Evolutionary conservation across 1,284 basidiomycete species (phyloP), one percentile per base, ranked within the genome.

Genomic region (Tranzscheliella williamsii): DNA sequence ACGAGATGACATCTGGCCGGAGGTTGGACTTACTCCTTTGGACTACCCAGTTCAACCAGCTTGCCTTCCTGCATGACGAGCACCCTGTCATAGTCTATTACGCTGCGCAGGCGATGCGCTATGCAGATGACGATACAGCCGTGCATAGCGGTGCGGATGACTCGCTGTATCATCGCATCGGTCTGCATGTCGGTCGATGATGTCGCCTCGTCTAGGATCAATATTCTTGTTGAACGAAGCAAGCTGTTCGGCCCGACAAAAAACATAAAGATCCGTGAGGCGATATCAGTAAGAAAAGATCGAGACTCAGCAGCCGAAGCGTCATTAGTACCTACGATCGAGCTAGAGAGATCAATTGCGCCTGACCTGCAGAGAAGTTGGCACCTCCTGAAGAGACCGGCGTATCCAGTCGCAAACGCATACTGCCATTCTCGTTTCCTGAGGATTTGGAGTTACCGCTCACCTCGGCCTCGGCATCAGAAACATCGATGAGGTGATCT

Each of bases 351-450:
- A 92, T 84, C 3, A 92, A 81, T 78, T 92, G 90, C 16, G 88
- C 76, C 70, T 93, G 89, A 4, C 90, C 90, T 53, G 88, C 87
- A 2, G 87, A 89, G 70, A 91, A 89, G 79, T 91, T 91, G 45
- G 84, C 82, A 5, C 90, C 90, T 1, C 88, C 88, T 1, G 87
- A 82, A 0, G 87, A 87, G 2, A 91, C 86, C 58, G 85, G 83
- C 0, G 86, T 87, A 29, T 87, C 84, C 13, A 91, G 81, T 0
- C 83, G 83, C 43, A 90, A 54, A 5, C 29, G 36, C 32, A 60
- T 41, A 22, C 44, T 49, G 73, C 32, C 17, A 16, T 17, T 33
- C 27, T n/a, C 27, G 27, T 29, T 29, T 29, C 27, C 27, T 29
- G 27, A 9, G n/a, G n/a, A n/a, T n/a, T 29, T 9, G 27, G n/a